phyloP scores from a whole-genome alignment of 2,329 filamentous ascomycete species.

The Paradendryphiella salina region DNA sequence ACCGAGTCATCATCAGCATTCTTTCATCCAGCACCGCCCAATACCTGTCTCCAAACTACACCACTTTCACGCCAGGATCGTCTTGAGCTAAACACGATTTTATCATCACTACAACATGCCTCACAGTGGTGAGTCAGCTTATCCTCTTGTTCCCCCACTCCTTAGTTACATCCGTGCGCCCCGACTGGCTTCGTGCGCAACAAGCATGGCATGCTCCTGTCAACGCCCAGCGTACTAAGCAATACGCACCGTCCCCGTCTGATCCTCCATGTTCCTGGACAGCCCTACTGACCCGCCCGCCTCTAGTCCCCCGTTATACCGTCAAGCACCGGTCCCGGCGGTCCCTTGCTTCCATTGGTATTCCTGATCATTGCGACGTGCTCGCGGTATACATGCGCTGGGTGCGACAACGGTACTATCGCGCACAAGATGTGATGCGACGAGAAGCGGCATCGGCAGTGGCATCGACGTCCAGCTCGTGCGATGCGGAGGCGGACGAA shows the following conservation, averaged over 20 bases:
- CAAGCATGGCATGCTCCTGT: background rate
- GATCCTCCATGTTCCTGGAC: background rate
- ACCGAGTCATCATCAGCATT: background rate
- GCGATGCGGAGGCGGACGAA: background rate
- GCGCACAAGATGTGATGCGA: background rate
- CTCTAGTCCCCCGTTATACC: constrained; percentile 4
- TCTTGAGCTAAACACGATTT: background rate
- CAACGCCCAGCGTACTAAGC: background rate
- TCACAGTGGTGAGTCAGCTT: constrained; percentile 10
- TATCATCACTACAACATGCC: constrained; percentile 8
- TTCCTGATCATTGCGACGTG: constrained; percentile 27
- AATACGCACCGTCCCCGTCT: background rate
- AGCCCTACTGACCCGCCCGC: constrained; percentile 5
- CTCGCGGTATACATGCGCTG: constrained; percentile 32
- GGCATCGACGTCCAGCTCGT: constrained; percentile 73
- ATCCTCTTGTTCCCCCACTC: background rate
- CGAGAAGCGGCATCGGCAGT: constrained; percentile 68
- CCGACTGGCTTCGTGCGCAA: too few relatives aligned
- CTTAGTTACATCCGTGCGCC: too few relatives aligned
- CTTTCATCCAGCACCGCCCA: background rate
- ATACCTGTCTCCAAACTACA: background rate
- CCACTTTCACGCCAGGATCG: background rate
- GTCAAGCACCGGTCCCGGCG: constrained; percentile 13
- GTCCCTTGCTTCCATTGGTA: constrained; percentile 25
- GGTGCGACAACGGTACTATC: constrained; percentile 22